Evolutionary conservation across 257 asterid species (phyloP).

Genomic region (Salvia splendens): DNA sequence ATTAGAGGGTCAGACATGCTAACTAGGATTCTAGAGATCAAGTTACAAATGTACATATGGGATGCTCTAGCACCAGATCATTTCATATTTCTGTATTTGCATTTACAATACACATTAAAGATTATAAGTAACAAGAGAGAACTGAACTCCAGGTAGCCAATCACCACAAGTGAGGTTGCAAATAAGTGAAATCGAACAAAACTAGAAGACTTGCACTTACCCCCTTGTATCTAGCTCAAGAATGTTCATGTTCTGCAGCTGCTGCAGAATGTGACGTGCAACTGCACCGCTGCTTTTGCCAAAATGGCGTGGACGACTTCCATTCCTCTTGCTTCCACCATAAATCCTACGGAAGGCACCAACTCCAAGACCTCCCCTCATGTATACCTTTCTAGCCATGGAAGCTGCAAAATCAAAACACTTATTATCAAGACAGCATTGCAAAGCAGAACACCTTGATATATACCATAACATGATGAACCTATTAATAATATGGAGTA

Average conservation of each 20-base stretch:
- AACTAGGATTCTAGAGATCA: too few relatives aligned
- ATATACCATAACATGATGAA: too few relatives aligned
- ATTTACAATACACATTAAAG: too few relatives aligned
- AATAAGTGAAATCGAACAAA: not conserved
- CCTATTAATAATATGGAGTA: too few relatives aligned
- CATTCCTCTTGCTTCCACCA: conserved; percentile 98
- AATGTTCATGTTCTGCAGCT: conserved; percentile 74
- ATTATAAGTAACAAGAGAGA: too few relatives aligned
- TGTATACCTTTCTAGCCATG: conserved; percentile 89
- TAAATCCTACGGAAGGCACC: conserved; percentile 85
- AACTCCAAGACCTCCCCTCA: conserved; percentile 91
- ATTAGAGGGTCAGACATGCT: too few relatives aligned
- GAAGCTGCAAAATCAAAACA: conserved; percentile 53
- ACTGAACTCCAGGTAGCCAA: too few relatives aligned
- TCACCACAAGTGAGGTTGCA: too few relatives aligned
- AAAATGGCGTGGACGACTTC: conserved; percentile 87
- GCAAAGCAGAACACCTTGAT: not conserved
- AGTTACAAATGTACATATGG: too few relatives aligned
- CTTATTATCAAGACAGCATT: not conserved
- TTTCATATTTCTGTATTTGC: not conserved
- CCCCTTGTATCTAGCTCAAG: conserved; percentile 77
- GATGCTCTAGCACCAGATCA: not conserved
- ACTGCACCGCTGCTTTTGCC: conserved; percentile 89
- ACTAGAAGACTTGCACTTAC: conserved; percentile 41
- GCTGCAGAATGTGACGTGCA: conserved; percentile 90